Conservation (phyloP, 2,329 filamentous ascomycete genomes). For the Aspergillus spinulosporus region DNA sequence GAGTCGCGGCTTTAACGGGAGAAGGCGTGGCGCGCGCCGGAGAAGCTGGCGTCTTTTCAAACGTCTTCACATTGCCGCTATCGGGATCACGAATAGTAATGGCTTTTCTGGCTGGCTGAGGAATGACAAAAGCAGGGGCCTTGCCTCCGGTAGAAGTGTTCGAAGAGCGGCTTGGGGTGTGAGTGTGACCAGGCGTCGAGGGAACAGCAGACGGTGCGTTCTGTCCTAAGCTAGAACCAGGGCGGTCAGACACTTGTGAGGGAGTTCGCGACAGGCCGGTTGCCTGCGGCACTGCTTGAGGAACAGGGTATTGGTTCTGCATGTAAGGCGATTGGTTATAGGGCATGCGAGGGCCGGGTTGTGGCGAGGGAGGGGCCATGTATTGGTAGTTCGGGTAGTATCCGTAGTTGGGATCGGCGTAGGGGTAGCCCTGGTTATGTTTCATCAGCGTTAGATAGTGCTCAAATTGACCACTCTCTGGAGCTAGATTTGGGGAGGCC, state of each 20-base stretch:
- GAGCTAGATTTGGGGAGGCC: constrained; percentile 68
- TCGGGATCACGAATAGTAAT: constrained; percentile 82
- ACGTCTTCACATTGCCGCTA: constrained; percentile 73
- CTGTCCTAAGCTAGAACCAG: constrained; percentile 62
- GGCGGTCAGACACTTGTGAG: constrained; percentile 74
- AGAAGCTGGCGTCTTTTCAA: constrained; percentile 67
- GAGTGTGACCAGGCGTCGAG: constrained; percentile 47
- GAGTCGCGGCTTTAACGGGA: constrained; percentile 63
- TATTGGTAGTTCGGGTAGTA: constrained; percentile 51
- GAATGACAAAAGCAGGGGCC: constrained; percentile 62
- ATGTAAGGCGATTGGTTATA: constrained; percentile 52
- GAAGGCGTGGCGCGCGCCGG: constrained; percentile 57
- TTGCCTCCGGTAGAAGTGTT: constrained; percentile 60
- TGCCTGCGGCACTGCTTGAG: constrained; percentile 55
- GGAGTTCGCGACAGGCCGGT: constrained; percentile 77
- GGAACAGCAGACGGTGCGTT: constrained; percentile 53
- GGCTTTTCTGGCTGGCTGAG: constrained; percentile 66
- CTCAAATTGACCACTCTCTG: constrained; percentile 70
- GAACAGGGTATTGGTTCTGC: constrained; percentile 52
- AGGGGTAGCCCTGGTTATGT: constrained; percentile 62
- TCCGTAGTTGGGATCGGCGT: constrained; percentile 32
- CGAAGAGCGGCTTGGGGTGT: constrained; percentile 58
- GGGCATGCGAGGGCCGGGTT: constrained; percentile 50
- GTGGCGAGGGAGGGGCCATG: constrained; percentile 49
- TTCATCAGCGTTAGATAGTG: constrained; percentile 66